A percentile compares a stretch with the other conserved stretches of the same genome.
Conservation (phyloP, 257 asterid species). For the Apocynum venetum region DNA sequence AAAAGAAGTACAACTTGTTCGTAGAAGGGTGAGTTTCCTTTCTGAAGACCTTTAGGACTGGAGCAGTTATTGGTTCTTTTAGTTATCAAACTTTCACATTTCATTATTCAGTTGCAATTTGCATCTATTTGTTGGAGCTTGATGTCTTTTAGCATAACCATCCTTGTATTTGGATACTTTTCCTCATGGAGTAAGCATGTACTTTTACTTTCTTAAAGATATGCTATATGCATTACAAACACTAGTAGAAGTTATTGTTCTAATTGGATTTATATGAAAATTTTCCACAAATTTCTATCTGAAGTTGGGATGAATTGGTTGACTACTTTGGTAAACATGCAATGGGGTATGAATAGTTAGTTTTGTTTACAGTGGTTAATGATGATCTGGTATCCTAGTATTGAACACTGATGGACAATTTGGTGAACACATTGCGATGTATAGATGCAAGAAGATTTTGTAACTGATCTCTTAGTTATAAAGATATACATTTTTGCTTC, state of each 20-base stretch:
- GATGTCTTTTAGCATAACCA: background rate
- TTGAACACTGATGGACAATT: background rate
- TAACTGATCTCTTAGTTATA: background rate
- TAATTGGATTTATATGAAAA: background rate
- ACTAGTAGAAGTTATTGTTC: background rate
- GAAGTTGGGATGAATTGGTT: background rate
- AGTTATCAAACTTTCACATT: background rate
- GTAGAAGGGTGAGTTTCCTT: conserved; percentile 76
- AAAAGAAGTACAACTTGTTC: conserved; percentile 48
- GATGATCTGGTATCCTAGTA: background rate
- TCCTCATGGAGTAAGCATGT: background rate
- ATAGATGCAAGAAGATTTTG: background rate
- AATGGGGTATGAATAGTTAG: background rate
- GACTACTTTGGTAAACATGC: background rate
- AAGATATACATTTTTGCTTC: conserved; percentile 7
- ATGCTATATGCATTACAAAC: background rate
- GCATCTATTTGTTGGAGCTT: background rate
- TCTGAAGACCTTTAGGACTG: background rate
- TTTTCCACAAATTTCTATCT: background rate
- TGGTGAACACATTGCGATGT: background rate
- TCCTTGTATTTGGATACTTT: background rate
- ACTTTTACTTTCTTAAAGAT: background rate
- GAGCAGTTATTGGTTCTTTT: background rate
- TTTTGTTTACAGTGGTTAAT: background rate
- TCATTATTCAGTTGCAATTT: background rate